A percentile compares a stretch with the other conserved stretches of the same genome.
phyloP scores from a whole-genome alignment of 164 flowering plant species.

The grape (Vitis vinifera) region DNA sequence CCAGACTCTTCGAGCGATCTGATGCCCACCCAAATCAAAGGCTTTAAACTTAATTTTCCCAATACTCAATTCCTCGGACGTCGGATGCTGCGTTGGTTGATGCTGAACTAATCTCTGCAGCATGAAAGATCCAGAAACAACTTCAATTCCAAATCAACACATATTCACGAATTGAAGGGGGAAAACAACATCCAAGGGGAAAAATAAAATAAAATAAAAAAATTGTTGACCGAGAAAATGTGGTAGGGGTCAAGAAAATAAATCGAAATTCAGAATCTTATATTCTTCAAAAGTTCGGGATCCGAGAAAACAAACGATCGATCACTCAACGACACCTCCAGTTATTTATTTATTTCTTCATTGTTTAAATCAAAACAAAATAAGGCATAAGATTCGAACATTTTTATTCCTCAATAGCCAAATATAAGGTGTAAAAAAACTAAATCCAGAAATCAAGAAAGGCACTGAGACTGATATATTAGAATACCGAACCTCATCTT shows the following conservation, averaged over 20 bases:
- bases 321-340: no score
- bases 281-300: background rate
- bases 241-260: no score
- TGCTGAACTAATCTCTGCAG: constrained; percentile 38
- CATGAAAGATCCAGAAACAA: background rate
- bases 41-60: constrained; percentile 47
- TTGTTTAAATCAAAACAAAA: no score
- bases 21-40: constrained; percentile 61
- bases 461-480: background rate
- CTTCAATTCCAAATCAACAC: background rate
- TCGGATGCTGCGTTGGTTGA: constrained; percentile 49
- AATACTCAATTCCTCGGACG: constrained; percentile 43
- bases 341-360: no score
- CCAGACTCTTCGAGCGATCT: constrained; percentile 61
- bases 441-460: background rate
- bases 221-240: background rate
- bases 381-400: no score
- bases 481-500: constrained; percentile 42
- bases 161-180: background rate
- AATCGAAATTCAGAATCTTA: background rate
- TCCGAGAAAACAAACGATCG: no score
- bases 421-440: background rate
- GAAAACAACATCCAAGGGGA: background rate
- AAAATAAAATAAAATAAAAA: background rate
- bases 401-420: background rate